phyloP scores from a whole-genome alignment of 148 eudicot genomes.

The Silene conica region DNA sequence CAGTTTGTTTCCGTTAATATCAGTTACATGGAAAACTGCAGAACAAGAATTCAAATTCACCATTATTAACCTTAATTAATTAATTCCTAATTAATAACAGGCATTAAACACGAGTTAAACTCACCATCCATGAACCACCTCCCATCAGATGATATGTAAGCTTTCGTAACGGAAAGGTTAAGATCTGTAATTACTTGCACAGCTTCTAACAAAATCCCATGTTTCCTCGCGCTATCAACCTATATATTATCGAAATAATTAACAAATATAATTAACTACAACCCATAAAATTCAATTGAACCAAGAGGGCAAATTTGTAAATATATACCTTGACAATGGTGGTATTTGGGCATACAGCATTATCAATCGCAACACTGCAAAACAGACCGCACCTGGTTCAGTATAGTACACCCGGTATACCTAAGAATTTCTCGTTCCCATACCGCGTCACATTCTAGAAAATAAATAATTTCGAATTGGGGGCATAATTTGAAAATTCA shows the following conservation, averaged over 20 bases:
- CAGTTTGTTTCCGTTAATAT: conserved; percentile 67
- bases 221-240: conserved; percentile 89
- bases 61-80: too few relatives aligned
- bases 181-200: conserved; percentile 88
- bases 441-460: background rate
- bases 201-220: conserved; percentile 82
- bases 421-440: too few relatives aligned
- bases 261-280: background rate
- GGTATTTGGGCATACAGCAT: conserved; percentile 62
- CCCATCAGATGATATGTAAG: conserved; percentile 86
- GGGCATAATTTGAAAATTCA: background rate
- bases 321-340: conserved; percentile 73
- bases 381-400: background rate
- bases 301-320: background rate
- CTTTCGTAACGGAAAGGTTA: conserved; percentile 74
- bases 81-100: too few relatives aligned
- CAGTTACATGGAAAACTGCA: conserved; percentile 98
- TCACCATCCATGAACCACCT: conserved; percentile 98
- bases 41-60: background rate
- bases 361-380: conserved; percentile 80
- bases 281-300: background rate
- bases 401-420: background rate
- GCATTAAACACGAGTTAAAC: too few relatives aligned
- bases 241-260: conserved; percentile 15
- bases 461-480: background rate